These are phyloP conservation scores for Rhynchospora tenuis DNA, from an alignment of 176 grass and related monocot species.

Conservation along the genomic window DNA sequence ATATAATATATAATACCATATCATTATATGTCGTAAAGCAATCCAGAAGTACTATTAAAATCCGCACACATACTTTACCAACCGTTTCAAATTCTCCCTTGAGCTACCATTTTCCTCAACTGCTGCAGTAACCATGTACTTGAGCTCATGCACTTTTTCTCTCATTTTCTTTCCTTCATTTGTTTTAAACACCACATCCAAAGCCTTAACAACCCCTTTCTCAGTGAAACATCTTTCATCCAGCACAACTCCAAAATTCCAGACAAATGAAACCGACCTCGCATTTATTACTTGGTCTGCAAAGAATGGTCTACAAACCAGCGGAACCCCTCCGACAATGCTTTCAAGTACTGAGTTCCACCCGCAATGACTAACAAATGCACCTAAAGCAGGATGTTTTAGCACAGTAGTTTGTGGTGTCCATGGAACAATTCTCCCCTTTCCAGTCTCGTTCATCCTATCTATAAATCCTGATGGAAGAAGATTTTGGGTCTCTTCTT, in stretches of 20 bases:
- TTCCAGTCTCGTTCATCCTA: conserved; percentile 3
- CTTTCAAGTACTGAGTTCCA: conserved; percentile 31
- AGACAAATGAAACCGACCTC: conserved; percentile 14
- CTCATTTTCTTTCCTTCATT: conserved; percentile 26
- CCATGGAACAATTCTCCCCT: conserved; percentile 27
- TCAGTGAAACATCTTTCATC: conserved; percentile 17
- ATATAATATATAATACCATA: too few species aligned
- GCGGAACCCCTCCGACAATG: conserved; percentile 17
- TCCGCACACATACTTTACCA: conserved; percentile 5
- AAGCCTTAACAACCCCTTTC: not conserved
- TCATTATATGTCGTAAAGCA: too few species aligned
- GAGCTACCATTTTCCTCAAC: not conserved
- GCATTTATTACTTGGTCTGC: conserved; percentile 22
- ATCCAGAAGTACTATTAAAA: too few species aligned
- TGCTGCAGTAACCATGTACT: conserved; percentile 8
- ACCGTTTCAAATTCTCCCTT: conserved; percentile 9
- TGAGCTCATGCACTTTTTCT: conserved; percentile 3
- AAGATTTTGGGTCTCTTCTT: not conserved
- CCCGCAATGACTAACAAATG: conserved; percentile 30
- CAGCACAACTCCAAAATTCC: conserved; percentile 10
- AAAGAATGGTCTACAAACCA: conserved; percentile 27
- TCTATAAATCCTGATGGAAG: conserved; percentile 21
- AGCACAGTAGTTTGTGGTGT: conserved; percentile 12
- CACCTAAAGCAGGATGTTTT: conserved; percentile 12
- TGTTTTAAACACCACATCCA: conserved; percentile 12